Evolutionary conservation across 2,329 filamentous ascomycete genomes (phyloP).

Genomic region (Fusarium nisikadoi): DNA sequence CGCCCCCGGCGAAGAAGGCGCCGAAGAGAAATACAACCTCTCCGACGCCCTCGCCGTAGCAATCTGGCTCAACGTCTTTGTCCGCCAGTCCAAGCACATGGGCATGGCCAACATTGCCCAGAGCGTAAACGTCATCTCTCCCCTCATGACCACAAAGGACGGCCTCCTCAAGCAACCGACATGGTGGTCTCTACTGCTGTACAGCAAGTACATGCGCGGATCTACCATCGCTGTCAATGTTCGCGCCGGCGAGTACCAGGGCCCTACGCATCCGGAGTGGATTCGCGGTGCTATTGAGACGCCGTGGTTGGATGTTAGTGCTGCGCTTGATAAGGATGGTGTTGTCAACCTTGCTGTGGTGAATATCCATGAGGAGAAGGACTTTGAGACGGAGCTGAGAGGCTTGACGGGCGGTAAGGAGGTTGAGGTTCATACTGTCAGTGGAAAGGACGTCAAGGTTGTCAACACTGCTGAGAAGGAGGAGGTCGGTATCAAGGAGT

Average conservation of each 20-base stretch:
- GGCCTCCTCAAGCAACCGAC: constrained; percentile 77
- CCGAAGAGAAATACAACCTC: constrained; percentile 78
- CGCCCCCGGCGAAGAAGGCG: constrained; percentile 76
- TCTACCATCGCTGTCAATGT: constrained; percentile 75
- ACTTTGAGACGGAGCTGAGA: constrained; percentile 68
- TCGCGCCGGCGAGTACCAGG: constrained; percentile 70
- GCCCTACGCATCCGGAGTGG: constrained; percentile 74
- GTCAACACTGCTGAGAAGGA: constrained; percentile 72
- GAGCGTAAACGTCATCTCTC: constrained; percentile 80
- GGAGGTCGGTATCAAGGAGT: constrained; percentile 60
- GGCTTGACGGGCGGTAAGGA: constrained; percentile 57
- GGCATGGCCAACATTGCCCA: constrained; percentile 86
- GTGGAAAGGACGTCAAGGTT: constrained; percentile 56
- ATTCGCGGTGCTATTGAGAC: constrained; percentile 72
- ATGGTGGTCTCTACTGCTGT: constrained; percentile 77
- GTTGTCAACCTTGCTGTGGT: constrained; percentile 75
- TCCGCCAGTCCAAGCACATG: constrained; percentile 75
- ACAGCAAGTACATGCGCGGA: constrained; percentile 72
- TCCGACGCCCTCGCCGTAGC: constrained; percentile 80
- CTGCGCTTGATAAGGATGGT: constrained; percentile 66
- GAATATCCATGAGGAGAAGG: constrained; percentile 72
- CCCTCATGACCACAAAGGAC: constrained; percentile 74
- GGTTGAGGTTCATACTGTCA: constrained; percentile 71
- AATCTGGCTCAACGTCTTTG: constrained; percentile 80
- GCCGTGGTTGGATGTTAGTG: constrained; percentile 77